A percentile compares a stretch with the other conserved stretches of the same genome.
Conservation (phyloP, 2,329 filamentous ascomycete genomes). For the Teratosphaeria nubilosa region DNA sequence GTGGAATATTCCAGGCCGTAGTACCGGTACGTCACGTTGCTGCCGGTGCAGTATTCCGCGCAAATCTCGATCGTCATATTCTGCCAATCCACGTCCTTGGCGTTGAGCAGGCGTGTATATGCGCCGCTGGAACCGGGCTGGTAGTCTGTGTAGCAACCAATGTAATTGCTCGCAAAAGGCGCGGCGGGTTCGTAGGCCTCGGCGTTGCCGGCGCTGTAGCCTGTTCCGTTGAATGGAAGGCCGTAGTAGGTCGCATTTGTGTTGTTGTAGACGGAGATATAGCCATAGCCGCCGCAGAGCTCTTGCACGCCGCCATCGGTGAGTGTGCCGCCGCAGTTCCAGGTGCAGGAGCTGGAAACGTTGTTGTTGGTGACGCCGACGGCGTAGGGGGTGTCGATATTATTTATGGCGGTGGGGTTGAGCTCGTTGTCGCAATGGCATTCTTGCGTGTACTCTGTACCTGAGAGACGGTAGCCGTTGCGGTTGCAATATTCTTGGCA, state of each 20-base stretch:
- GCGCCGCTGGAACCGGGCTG: background rate
- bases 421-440: slow-evolving; percentile 26
- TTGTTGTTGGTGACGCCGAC: slow-evolving; percentile 4
- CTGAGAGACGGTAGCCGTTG: slow-evolving; percentile 21
- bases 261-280: slow-evolving; percentile 25
- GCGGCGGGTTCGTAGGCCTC: slow-evolving; percentile 10
- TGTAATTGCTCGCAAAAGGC: slow-evolving; percentile 17
- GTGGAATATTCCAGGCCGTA: slow-evolving; percentile 23
- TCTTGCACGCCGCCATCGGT: slow-evolving; percentile 12
- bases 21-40: slow-evolving; percentile 16
- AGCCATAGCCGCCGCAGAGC: slow-evolving; percentile 22
- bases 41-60: slow-evolving; percentile 16
- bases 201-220: slow-evolving; percentile 10
- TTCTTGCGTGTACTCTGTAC: slow-evolving; percentile 24
- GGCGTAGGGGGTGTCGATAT: background rate
- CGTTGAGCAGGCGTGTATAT: slow-evolving; percentile 14
- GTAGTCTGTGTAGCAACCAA: slow-evolving; percentile 22
- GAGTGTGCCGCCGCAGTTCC: slow-evolving; percentile 21
- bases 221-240: slow-evolving; percentile 12
- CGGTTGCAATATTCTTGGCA: slow-evolving; percentile 24
- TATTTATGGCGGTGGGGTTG: slow-evolving; percentile 16
- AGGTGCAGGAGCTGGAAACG: slow-evolving; percentile 13
- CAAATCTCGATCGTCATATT: slow-evolving; percentile 22
- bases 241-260: slow-evolving; percentile 13
- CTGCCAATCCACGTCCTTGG: slow-evolving; percentile 6